A percentile compares a stretch with the other conserved stretches of the same genome.
Evolutionary conservation across 2,329 filamentous ascomycete species (phyloP).

Genomic region (Penicillium oxalicum): DNA sequence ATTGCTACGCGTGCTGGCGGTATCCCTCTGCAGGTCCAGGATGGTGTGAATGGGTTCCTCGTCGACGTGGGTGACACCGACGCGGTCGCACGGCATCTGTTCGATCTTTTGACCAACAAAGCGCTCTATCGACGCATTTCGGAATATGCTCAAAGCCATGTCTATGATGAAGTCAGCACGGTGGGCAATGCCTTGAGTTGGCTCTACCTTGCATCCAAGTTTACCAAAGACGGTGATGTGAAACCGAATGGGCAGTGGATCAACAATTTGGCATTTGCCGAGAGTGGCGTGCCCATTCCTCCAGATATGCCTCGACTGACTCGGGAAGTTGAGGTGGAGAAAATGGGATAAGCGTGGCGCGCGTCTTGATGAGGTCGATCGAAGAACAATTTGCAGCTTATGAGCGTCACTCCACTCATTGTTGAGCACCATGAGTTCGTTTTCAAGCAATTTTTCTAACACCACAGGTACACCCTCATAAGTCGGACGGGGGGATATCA

Average conservation of each 20-base stretch:
- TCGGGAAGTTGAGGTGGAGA: slow-evolving; percentile 25
- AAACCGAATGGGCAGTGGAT: slow-evolving; percentile 61
- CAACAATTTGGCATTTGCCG: slow-evolving; percentile 65
- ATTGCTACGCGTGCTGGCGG: slow-evolving; percentile 72
- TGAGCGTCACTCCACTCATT: too few species aligned
- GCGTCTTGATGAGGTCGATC: background rate
- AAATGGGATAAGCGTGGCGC: slow-evolving; percentile 17
- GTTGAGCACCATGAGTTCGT: too few species aligned
- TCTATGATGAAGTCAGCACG: slow-evolving; percentile 76
- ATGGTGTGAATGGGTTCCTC: slow-evolving; percentile 66
- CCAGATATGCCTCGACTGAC: slow-evolving; percentile 54
- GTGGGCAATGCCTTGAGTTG: slow-evolving; percentile 71
- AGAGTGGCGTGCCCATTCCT: slow-evolving; percentile 53
- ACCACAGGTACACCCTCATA: too few species aligned
- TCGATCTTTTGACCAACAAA: slow-evolving; percentile 60
- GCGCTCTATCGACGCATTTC: slow-evolving; percentile 63
- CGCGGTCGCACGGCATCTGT: slow-evolving; percentile 61
- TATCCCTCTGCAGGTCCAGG: slow-evolving; percentile 70
- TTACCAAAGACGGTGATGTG: slow-evolving; percentile 53
- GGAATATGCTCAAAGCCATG: slow-evolving; percentile 56
- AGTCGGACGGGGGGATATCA: too few species aligned
- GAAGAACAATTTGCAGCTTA: background rate
- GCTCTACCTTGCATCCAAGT: slow-evolving; percentile 68
- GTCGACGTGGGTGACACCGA: slow-evolving; percentile 65
- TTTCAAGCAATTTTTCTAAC: too few species aligned